Evolutionary conservation across 2,329 filamentous ascomycete genomes (phyloP), one percentile per base, ranked within the genome.

Genomic region (Cladorrhinum sp.): DNA sequence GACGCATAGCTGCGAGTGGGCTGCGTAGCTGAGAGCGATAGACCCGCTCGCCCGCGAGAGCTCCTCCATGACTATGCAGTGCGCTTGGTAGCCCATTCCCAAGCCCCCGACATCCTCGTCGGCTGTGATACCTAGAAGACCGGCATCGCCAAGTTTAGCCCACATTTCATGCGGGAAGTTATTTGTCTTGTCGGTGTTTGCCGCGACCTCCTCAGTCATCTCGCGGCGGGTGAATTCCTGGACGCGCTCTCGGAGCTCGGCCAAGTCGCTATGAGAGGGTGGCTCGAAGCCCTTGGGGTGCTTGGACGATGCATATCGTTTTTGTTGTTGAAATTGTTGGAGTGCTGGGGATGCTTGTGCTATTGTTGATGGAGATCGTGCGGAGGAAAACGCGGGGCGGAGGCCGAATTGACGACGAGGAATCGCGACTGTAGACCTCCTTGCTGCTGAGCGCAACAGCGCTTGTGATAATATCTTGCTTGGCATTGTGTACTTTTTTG

Each of bases 1-100:
- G 62, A 98, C 89, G 77, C 95, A 98, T 55, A 99, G 83, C 75
- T 99, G 95, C 27, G 90, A 95, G 77, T 99, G 95, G 7, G 95
- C 95, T 1, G 93, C 93, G 74, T 98, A 99, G 67, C 91, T 96
- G 51, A 99, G 83, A 0, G 86, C 93, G 69, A 96, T 92, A 64
- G 87, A 90, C 13, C 79, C 93, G 56, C 89, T 93, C 2, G 93
- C 93, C 61, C 93, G 84, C 59, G 90, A 95, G 48, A 99, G 81
- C 79, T 98, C 95, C 77, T 99, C 95, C 86, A 98, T 90, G 50
- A 97, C 92, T 6, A 96, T 81, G 72, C 92, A 96, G 77, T 99
- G 95, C 50, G 95, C 93, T 78, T 98, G 93, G 76, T 98, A 99
- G 10, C 95, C 95, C 86, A 98, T 89, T 1, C 82, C 91, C 50